Percentiles rank a stretch among this genome's conserved stretches.
phyloP scores from a whole-genome alignment of 192 early-diverging fungal genomes.

The Linnemannia hyalina region DNA sequence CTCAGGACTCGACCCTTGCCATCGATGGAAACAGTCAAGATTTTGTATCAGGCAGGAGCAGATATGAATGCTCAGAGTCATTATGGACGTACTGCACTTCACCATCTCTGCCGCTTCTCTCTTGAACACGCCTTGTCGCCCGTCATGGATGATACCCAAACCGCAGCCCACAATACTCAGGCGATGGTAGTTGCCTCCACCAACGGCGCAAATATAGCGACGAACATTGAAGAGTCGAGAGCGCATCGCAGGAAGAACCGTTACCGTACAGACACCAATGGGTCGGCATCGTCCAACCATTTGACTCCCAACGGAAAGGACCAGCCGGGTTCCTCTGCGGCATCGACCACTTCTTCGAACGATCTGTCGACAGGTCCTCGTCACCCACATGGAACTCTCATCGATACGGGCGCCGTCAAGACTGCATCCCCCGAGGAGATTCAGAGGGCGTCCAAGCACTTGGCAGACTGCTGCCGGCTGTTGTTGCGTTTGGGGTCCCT shows the following conservation, averaged over 20 bases:
- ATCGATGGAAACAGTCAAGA: slow-evolving; percentile 63
- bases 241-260: slow-evolving; percentile 24
- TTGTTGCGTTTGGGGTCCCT: slow-evolving; percentile 62
- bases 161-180: neutral
- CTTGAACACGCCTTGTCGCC: slow-evolving; percentile 51
- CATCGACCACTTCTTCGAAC: slow-evolving; percentile 45
- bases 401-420: slow-evolving; percentile 29
- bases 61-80: slow-evolving; percentile 68
- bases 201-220: neutral
- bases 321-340: slow-evolving; percentile 23
- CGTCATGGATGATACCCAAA: slow-evolving; percentile 17
- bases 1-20: slow-evolving; percentile 67
- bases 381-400: slow-evolving; percentile 18
- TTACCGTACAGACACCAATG: slow-evolving; percentile 34
- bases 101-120: slow-evolving; percentile 64
- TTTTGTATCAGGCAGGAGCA: slow-evolving; percentile 66
- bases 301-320: slow-evolving; percentile 41
- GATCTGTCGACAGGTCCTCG: slow-evolving; percentile 31
- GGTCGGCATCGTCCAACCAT: slow-evolving; percentile 41
- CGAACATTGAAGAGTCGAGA: slow-evolving; percentile 10
- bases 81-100: slow-evolving; percentile 66
- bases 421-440: slow-evolving; percentile 44
- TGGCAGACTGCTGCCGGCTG: slow-evolving; percentile 62
- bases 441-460: slow-evolving; percentile 45
- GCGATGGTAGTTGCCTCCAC: neutral